These are phyloP conservation scores for Crithidia bombi DNA, from an alignment of 208 protist species.

Conservation along the genomic window DNA sequence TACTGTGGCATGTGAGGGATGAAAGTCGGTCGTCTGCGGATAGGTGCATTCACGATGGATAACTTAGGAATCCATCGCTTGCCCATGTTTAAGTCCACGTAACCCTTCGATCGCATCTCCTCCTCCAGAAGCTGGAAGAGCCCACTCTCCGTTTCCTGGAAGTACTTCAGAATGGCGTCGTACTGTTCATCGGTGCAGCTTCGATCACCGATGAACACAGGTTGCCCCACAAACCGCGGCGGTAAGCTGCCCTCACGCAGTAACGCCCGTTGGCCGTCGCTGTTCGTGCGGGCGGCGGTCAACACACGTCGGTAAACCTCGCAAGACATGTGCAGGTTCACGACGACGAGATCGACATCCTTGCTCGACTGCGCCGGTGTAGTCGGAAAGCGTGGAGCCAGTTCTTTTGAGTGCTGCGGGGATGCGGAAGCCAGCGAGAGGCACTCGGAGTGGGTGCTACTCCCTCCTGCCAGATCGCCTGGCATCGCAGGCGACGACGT, in stretches of 20 bases:
- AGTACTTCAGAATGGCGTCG: slow-evolving; percentile 53
- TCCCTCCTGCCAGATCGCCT: background rate
- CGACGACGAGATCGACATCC: slow-evolving; percentile 60
- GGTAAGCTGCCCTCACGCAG: slow-evolving; percentile 11
- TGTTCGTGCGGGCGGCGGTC: slow-evolving; percentile 32
- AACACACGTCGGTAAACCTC: slow-evolving; percentile 43
- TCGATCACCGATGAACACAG: slow-evolving; percentile 63
- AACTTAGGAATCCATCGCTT: slow-evolving; percentile 32
- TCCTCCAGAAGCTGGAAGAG: slow-evolving; percentile 47
- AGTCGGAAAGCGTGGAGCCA: background rate
- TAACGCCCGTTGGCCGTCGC: slow-evolving; percentile 24
- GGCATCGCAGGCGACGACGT: background rate
- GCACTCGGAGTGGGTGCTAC: slow-evolving; percentile 11
- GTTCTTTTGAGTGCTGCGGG: background rate
- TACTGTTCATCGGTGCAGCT: slow-evolving; percentile 78
- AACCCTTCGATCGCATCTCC: slow-evolving; percentile 44
- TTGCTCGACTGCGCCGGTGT: slow-evolving; percentile 4
- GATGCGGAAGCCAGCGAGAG: slow-evolving; percentile 8
- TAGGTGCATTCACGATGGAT: slow-evolving; percentile 32
- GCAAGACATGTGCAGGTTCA: slow-evolving; percentile 64
- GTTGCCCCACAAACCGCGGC: slow-evolving; percentile 48
- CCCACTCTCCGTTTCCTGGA: slow-evolving; percentile 41
- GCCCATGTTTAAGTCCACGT: slow-evolving; percentile 38
- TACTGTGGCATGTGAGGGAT: slow-evolving; percentile 43
- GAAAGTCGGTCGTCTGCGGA: slow-evolving; percentile 34